phyloP scores from a whole-genome alignment of 352 stramenopile species.

The Stramenopiles sp. region DNA sequence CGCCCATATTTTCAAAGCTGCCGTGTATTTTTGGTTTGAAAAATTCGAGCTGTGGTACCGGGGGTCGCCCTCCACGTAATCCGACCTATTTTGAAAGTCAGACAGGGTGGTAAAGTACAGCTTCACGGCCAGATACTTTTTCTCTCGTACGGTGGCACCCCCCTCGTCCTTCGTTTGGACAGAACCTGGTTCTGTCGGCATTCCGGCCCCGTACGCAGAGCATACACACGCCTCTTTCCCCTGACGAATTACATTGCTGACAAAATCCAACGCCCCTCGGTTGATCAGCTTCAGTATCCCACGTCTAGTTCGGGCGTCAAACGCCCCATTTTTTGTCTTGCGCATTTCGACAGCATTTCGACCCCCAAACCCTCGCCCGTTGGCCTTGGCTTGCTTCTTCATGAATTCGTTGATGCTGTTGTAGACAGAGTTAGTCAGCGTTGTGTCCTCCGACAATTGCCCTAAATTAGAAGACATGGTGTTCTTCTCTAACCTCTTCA shows the following conservation, averaged over 20 bases:
- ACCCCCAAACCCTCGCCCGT: too few relatives aligned
- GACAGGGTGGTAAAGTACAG: conserved; percentile 58
- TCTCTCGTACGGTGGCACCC: conserved; percentile 25
- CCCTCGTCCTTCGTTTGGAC: conserved; percentile 33
- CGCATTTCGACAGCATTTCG: too few relatives aligned
- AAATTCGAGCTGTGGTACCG: conserved; percentile 47
- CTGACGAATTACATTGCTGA: conserved; percentile 46
- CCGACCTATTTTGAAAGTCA: conserved; percentile 48
- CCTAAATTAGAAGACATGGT: too few relatives aligned
- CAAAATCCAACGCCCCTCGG: conserved; percentile 37
- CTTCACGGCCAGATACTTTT: conserved; percentile 44
- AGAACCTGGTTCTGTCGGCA: too few relatives aligned
- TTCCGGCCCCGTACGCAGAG: conserved; percentile 36
- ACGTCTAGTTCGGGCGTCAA: conserved; percentile 45
- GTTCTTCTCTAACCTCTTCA: too few relatives aligned
- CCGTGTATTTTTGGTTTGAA: conserved; percentile 40
- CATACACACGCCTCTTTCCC: conserved; percentile 59
- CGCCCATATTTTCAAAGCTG: conserved; percentile 45
- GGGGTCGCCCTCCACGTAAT: conserved; percentile 53
- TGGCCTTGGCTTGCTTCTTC: too few relatives aligned
- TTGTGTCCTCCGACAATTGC: too few relatives aligned
- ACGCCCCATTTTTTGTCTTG: conserved; percentile 45
- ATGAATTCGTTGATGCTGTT: too few relatives aligned
- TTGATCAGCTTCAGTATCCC: conserved; percentile 51
- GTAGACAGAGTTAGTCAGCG: too few relatives aligned